These are phyloP conservation scores for Pelargonium australe DNA, from an alignment of 441 rosid genomes.

Conservation along the genomic window DNA sequence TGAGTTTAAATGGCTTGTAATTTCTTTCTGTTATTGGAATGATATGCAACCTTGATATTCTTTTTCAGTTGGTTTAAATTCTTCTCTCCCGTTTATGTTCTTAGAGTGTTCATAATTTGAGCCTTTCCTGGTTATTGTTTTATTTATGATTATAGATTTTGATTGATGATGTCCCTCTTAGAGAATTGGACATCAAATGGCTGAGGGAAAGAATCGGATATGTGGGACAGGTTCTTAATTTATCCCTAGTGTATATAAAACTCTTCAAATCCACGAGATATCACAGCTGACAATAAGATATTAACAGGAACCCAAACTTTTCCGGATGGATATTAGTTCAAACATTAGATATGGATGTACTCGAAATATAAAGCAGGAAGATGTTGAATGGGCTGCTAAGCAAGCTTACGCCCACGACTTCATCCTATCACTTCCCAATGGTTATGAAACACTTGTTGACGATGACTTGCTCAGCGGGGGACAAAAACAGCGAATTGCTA, in stretches of 20 bases:
- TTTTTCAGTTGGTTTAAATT: too few relatives aligned
- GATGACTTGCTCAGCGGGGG: conserved; percentile 97
- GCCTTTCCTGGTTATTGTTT: not conserved
- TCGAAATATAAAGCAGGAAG: conserved; percentile 52
- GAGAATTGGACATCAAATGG: conserved; percentile 82
- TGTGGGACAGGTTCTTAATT: conserved; percentile 70
- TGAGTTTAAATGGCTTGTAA: conserved; percentile 6
- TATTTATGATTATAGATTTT: conserved; percentile 45
- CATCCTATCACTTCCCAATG: conserved; percentile 72
- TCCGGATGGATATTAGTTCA: conserved; percentile 77
- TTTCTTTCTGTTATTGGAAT: not conserved
- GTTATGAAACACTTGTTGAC: conserved; percentile 80
- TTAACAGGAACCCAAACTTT: conserved; percentile 85
- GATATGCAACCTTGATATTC: not conserved
- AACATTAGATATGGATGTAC: conserved; percentile 84
- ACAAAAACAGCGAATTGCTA: conserved; percentile 95
- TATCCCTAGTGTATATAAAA: conserved; percentile 5
- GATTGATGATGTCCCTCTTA: conserved; percentile 66
- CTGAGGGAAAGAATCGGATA: conserved; percentile 75
- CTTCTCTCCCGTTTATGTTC: not conserved
- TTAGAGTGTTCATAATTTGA: conserved; percentile 1
- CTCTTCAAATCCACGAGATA: conserved; percentile 7
- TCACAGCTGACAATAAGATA: conserved; percentile 15
- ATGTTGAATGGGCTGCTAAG: conserved; percentile 82
- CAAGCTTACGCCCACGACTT: conserved; percentile 91